A percentile compares a stretch with the other conserved stretches of the same genome.
These are phyloP conservation scores for Candida xiaguanensis DNA, from an alignment of 805 yeast genomes.

Conservation along the genomic window DNA sequence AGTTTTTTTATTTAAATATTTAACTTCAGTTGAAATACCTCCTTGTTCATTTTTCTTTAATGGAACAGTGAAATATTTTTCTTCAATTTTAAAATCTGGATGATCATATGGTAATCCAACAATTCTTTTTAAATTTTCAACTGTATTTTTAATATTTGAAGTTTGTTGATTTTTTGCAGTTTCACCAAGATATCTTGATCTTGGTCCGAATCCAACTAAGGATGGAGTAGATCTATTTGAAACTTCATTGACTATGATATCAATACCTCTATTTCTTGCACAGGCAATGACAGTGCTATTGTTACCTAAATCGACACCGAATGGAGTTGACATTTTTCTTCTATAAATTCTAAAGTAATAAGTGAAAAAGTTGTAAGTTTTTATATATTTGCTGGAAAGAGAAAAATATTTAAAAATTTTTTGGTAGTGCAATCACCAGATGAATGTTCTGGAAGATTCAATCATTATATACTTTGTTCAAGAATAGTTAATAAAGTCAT, in stretches of 20 bases:
- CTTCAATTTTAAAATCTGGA: slow-evolving; percentile 74
- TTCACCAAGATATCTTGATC: slow-evolving; percentile 93
- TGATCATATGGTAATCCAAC: slow-evolving; percentile 73
- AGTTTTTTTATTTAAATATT: slow-evolving; percentile 72
- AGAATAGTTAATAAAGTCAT: slow-evolving; percentile 62
- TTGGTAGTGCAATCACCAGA: neutral
- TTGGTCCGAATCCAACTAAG: slow-evolving; percentile 84
- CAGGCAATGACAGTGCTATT: slow-evolving; percentile 88
- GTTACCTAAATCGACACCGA: slow-evolving; percentile 98
- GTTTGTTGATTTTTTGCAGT: slow-evolving; percentile 94
- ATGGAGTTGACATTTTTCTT: slow-evolving; percentile 88
- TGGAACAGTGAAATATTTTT: slow-evolving; percentile 68
- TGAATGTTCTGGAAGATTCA: slow-evolving; percentile 5
- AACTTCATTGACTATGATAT: slow-evolving; percentile 96
- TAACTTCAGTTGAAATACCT: slow-evolving; percentile 79
- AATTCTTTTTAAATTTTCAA: slow-evolving; percentile 89
- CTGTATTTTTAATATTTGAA: slow-evolving; percentile 94
- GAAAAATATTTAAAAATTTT: neutral
- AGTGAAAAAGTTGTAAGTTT: neutral
- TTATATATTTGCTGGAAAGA: neutral
- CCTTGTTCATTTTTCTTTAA: slow-evolving; percentile 70
- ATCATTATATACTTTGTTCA: slow-evolving; percentile 26
- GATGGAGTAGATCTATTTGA: slow-evolving; percentile 95
- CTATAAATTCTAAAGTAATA: neutral
- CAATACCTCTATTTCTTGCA: slow-evolving; percentile 98